These are phyloP conservation scores for Craspedostauros australis DNA, from an alignment of 108 stramenopile species.

Conservation along the genomic window DNA sequence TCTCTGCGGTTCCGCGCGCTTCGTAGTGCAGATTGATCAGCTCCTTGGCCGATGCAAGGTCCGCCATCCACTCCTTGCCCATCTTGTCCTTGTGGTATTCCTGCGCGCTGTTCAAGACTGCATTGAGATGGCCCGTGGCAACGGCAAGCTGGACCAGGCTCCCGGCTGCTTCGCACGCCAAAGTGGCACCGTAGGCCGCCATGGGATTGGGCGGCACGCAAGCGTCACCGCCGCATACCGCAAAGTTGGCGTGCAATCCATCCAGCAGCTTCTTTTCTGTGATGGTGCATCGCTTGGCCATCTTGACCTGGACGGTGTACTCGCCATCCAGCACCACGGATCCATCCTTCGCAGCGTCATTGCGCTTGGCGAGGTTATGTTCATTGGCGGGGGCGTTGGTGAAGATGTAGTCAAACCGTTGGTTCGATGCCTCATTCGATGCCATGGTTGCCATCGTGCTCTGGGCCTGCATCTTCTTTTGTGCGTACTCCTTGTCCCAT, in stretches of 20 bases:
- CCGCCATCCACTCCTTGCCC: slow-evolving; percentile 2
- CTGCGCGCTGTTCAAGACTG: too few relatives aligned
- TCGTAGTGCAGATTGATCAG: slow-evolving; percentile 13
- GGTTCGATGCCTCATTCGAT: not conserved
- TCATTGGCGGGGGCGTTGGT: slow-evolving; percentile 24
- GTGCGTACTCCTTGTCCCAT: slow-evolving; percentile 2
- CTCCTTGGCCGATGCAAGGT: slow-evolving; percentile 7
- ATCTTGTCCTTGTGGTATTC: slow-evolving; percentile 6
- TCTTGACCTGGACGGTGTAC: slow-evolving; percentile 22
- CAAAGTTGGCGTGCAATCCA: slow-evolving; percentile 9
- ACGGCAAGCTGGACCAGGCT: slow-evolving; percentile 14
- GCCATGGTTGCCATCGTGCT: not conserved
- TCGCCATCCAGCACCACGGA: slow-evolving; percentile 22
- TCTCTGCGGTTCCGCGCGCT: slow-evolving; percentile 11
- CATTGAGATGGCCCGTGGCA: slow-evolving; percentile 17
- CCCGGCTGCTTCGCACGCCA: slow-evolving; percentile 20
- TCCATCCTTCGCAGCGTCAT: slow-evolving; percentile 8
- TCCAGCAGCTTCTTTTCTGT: not conserved
- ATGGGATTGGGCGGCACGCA: slow-evolving; percentile 27
- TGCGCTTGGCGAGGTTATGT: slow-evolving; percentile 17
- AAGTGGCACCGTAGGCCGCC: slow-evolving; percentile 30
- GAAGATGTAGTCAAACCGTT: slow-evolving; percentile 32
- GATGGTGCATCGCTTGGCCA: slow-evolving; percentile 12
- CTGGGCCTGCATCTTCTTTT: slow-evolving; percentile 4
- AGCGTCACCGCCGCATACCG: slow-evolving; percentile 27